These are phyloP conservation scores for Wickerhamiella lipophila DNA, from an alignment of 805 yeast genomes.

Conservation along the genomic window DNA sequence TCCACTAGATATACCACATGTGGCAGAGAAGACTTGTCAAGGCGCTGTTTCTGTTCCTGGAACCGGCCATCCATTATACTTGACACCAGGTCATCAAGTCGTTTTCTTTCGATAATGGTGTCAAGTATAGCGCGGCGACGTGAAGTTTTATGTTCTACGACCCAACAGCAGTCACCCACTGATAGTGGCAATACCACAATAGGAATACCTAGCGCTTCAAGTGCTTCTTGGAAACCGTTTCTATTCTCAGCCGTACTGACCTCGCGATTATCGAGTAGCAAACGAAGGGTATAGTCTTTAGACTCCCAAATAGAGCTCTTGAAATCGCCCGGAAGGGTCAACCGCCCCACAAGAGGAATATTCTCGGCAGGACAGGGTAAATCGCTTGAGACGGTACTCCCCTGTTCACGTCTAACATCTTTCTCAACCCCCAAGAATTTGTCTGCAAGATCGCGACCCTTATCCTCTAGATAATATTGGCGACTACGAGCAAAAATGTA, in stretches of 20 bases:
- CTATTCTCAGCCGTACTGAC: slow-evolving; percentile 56
- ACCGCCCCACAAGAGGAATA: not conserved
- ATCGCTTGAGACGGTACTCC: not conserved
- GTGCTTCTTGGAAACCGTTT: slow-evolving; percentile 49
- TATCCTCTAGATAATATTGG: slow-evolving; percentile 50
- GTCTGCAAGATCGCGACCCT: slow-evolving; percentile 52
- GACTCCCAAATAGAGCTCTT: slow-evolving; percentile 40
- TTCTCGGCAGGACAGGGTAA: not conserved
- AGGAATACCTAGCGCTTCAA: slow-evolving; percentile 37
- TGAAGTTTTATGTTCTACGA: slow-evolving; percentile 53
- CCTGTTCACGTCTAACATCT: slow-evolving; percentile 28
- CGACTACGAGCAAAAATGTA: slow-evolving; percentile 36
- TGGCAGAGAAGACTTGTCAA: slow-evolving; percentile 53
- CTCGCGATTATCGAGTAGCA: slow-evolving; percentile 74
- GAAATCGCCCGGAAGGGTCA: not conserved
- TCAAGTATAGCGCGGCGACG: slow-evolving; percentile 58
- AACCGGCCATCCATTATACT: slow-evolving; percentile 85
- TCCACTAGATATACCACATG: slow-evolving; percentile 71
- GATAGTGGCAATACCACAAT: slow-evolving; percentile 48
- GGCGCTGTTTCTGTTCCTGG: slow-evolving; percentile 70
- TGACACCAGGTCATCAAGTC: slow-evolving; percentile 70
- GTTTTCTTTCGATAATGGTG: slow-evolving; percentile 78
- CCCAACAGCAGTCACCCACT: slow-evolving; percentile 84
- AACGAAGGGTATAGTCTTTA: slow-evolving; percentile 44
- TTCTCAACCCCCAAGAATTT: slow-evolving; percentile 45